Conservation (phyloP, 1,284 basidiomycete genomes). For the Cryptococcus floricola region DNA sequence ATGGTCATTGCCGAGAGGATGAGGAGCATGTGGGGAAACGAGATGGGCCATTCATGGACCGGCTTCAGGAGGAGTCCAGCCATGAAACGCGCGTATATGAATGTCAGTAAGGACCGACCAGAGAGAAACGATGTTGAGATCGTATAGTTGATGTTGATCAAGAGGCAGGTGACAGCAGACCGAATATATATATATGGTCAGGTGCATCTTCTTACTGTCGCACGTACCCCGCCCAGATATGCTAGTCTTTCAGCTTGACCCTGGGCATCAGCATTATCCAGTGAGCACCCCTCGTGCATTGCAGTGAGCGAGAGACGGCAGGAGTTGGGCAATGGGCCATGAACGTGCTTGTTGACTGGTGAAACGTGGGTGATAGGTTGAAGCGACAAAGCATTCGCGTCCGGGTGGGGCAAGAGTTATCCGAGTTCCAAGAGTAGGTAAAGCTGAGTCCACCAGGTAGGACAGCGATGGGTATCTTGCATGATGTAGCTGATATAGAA, state of each 20-base stretch:
- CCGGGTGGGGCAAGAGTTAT: too few relatives aligned
- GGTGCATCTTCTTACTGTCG: neutral
- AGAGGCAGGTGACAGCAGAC: constrained; percentile 59
- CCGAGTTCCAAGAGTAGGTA: too few relatives aligned
- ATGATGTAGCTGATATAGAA: too few relatives aligned
- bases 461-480: too few relatives aligned
- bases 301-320: neutral
- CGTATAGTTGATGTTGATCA: constrained; percentile 50
- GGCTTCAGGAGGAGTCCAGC: neutral
- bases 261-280: neutral
- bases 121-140: constrained; percentile 45
- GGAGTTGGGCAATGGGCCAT: neutral
- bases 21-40: neutral
- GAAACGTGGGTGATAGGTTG: neutral
- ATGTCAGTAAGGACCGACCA: neutral
- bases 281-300: neutral
- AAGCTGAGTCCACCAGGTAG: too few relatives aligned
- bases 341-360: neutral
- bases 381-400: neutral
- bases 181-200: neutral
- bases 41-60: neutral
- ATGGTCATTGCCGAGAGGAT: neutral
- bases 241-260: neutral
- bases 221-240: neutral
- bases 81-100: neutral